Evolutionary conservation across 345 rosid genomes (phyloP).

Genomic region (Viola odorata): DNA sequence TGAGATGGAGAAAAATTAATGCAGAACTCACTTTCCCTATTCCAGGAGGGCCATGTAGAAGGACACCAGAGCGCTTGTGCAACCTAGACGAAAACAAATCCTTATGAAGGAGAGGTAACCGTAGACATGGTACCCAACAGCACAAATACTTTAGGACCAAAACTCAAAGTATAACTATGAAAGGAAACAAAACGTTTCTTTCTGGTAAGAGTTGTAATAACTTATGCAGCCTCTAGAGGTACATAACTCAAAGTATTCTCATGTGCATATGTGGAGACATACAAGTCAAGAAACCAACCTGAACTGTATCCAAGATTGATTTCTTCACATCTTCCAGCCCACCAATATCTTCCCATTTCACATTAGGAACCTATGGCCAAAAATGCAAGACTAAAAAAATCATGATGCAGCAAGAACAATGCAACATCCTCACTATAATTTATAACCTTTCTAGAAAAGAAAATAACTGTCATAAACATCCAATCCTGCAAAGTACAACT

Average conservation of each 20-base stretch:
- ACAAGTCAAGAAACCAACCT: slow-evolving; percentile 32
- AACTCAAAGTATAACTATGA: no score
- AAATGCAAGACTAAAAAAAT: slow-evolving; percentile 14
- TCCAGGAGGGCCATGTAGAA: slow-evolving; percentile 98
- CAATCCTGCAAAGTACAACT: background rate
- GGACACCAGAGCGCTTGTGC: slow-evolving; percentile 97
- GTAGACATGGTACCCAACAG: slow-evolving; percentile 15
- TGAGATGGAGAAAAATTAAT: slow-evolving; percentile 4
- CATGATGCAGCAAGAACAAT: slow-evolving; percentile 7
- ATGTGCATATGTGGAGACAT: background rate
- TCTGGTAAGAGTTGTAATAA: no score
- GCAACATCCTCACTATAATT: slow-evolving; percentile 1
- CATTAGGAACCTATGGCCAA: slow-evolving; percentile 64
- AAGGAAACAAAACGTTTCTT: no score
- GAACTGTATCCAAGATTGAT: slow-evolving; percentile 93
- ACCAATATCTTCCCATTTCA: slow-evolving; percentile 98
- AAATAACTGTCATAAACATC: background rate
- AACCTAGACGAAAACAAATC: slow-evolving; percentile 89
- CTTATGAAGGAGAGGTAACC: slow-evolving; percentile 89
- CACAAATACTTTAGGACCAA: background rate
- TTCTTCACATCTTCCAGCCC: slow-evolving; percentile 96
- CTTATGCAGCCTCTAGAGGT: background rate
- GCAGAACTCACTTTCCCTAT: slow-evolving; percentile 70
- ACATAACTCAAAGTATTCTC: background rate
- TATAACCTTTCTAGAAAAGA: background rate